Conservation (phyloP, 306 rosid species). For the Vigna nakashimae region DNA sequence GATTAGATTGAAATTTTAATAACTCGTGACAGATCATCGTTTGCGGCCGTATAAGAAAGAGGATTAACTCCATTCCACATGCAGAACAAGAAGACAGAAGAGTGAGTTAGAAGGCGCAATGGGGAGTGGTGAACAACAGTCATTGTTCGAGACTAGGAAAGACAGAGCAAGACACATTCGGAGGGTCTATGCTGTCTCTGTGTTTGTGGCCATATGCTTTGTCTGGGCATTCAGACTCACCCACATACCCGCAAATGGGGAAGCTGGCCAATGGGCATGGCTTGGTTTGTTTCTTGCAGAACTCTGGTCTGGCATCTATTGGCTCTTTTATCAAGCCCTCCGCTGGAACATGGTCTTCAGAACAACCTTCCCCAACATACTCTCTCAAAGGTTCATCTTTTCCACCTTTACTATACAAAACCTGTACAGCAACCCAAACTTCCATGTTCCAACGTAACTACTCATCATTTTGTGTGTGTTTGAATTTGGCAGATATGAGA, state of each 20-base stretch:
- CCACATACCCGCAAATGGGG: slow-evolving; percentile 42
- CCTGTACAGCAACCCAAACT: too few relatives aligned
- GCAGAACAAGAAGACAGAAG: too few relatives aligned
- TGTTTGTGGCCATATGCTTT: slow-evolving; percentile 55
- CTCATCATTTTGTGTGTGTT: neutral
- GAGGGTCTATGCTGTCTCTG: slow-evolving; percentile 46
- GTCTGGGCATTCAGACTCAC: slow-evolving; percentile 59
- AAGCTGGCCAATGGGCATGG: slow-evolving; percentile 58
- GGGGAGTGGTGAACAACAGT: neutral
- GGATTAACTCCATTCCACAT: too few relatives aligned
- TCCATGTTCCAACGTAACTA: too few relatives aligned
- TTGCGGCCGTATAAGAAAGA: too few relatives aligned
- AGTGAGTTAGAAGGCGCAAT: neutral
- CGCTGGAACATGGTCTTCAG: slow-evolving; percentile 62
- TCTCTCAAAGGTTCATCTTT: slow-evolving; percentile 55
- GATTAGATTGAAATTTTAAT: too few relatives aligned
- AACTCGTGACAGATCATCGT: too few relatives aligned
- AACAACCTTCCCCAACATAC: slow-evolving; percentile 55
- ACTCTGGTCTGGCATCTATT: slow-evolving; percentile 68
- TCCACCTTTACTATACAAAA: too few relatives aligned
- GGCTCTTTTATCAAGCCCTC: slow-evolving; percentile 60
- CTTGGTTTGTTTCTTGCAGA: slow-evolving; percentile 63
- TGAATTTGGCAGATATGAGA: slow-evolving; percentile 46
- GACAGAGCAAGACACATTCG: slow-evolving; percentile 48
- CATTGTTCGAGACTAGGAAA: slow-evolving; percentile 58